Evolutionary conservation across 2,329 filamentous ascomycete genomes (phyloP).

Genomic region (Aspergillus hiratsukae): DNA sequence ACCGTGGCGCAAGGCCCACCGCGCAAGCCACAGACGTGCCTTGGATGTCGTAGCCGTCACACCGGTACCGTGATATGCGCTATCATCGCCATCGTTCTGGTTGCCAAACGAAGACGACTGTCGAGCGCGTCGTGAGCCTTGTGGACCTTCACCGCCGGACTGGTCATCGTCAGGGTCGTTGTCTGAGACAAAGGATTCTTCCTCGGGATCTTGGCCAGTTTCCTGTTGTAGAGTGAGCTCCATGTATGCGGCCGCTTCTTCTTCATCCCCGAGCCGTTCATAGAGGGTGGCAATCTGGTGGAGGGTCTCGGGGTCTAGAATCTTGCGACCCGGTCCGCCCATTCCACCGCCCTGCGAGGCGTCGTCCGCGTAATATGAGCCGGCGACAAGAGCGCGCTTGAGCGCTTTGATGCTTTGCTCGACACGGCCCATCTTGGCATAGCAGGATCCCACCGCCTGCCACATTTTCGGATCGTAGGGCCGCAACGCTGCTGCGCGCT

Average conservation of each 20-base stretch:
- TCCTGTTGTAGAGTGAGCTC: conserved; percentile 92
- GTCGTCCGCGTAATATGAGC: conserved; percentile 66
- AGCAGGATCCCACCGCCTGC: conserved; percentile 89
- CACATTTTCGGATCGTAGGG: conserved; percentile 99
- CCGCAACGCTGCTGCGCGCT: conserved; percentile 86
- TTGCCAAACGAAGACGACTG: conserved; percentile 22
- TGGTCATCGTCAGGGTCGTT: conserved; percentile 28
- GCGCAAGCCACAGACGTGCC: conserved; percentile 89
- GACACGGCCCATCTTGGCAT: conserved; percentile 80
- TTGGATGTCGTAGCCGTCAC: conserved; percentile 90
- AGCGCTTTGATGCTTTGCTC: conserved; percentile 92
- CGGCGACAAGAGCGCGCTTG: conserved; percentile 84
- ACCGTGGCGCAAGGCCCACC: conserved; percentile 68
- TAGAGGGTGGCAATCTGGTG: conserved; percentile 88
- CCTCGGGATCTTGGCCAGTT: conserved; percentile 56
- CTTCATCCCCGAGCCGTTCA: conserved; percentile 70
- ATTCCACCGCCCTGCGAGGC: conserved; percentile 11
- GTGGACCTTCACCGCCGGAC: conserved; percentile 32
- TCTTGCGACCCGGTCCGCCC: conserved; percentile 31
- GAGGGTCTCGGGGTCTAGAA: conserved; percentile 86
- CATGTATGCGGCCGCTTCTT: conserved; percentile 89
- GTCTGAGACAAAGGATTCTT: conserved; percentile 32
- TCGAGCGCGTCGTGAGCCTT: conserved; percentile 43
- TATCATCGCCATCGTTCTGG: conserved; percentile 37
- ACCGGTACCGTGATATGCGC: conserved; percentile 59